Conservation (phyloP, 495 filamentous ascomycete genomes). For the Penicillium egyptiacum region DNA sequence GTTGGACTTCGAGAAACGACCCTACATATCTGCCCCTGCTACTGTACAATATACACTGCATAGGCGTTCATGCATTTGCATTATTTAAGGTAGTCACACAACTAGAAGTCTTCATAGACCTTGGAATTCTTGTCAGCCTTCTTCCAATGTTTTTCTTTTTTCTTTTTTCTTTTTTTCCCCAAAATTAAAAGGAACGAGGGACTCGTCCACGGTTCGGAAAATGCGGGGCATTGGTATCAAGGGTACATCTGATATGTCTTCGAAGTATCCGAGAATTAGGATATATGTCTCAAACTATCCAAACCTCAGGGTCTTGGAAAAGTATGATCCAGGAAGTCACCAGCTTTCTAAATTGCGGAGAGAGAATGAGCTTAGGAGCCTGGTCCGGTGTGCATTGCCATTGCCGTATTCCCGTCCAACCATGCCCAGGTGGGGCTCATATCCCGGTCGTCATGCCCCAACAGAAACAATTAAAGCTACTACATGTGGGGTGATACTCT, state of each 20-base stretch:
- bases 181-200: too few relatives aligned
- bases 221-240: conserved; percentile 1
- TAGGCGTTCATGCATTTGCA: not conserved
- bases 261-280: not conserved
- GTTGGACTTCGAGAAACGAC: not conserved
- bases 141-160: too few relatives aligned
- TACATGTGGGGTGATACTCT: not conserved
- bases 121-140: too few relatives aligned
- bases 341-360: not conserved
- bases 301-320: not conserved
- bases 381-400: not conserved
- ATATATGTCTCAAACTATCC: conserved; percentile 12
- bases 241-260: not conserved
- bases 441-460: not conserved
- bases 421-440: not conserved
- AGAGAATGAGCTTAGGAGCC: not conserved
- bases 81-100: not conserved
- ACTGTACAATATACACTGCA: not conserved
- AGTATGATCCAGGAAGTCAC: not conserved
- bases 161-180: too few relatives aligned
- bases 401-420: not conserved
- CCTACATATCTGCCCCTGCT: not conserved
- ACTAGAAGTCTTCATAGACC: too few relatives aligned
- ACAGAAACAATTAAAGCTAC: not conserved
- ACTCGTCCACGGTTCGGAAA: not conserved